Evolutionary conservation across 495 filamentous ascomycete genomes (phyloP).

Genomic region (Trichoderma gamsii): DNA sequence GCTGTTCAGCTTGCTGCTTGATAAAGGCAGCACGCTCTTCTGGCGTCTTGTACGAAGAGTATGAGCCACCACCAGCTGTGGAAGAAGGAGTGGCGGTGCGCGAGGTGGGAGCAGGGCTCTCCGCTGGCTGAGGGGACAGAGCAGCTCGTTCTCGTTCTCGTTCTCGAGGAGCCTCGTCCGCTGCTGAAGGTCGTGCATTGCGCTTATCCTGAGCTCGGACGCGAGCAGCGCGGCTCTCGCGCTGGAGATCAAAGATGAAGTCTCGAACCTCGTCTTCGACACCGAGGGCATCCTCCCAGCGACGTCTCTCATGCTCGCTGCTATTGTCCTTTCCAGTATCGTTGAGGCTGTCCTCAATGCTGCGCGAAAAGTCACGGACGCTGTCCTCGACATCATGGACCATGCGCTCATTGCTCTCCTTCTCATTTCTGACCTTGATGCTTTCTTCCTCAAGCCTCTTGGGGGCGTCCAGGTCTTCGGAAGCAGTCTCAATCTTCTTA

Average conservation of each 20-base stretch:
- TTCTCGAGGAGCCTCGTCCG: conserved; percentile 41
- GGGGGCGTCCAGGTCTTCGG: conserved; percentile 68
- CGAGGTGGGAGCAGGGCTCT: conserved; percentile 36
- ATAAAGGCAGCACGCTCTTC: conserved; percentile 94
- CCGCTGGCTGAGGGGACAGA: conserved; percentile 24
- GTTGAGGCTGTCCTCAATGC: conserved; percentile 80
- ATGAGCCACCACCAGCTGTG: conserved; percentile 47
- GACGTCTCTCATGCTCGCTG: conserved; percentile 78
- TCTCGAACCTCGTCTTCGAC: conserved; percentile 95
- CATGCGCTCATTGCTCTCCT: conserved; percentile 93
- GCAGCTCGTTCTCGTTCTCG: conserved; percentile 25
- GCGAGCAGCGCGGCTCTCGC: conserved; percentile 68
- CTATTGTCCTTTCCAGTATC: conserved; percentile 63
- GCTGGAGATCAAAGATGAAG: conserved; percentile 93
- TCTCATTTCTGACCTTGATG: conserved; percentile 69
- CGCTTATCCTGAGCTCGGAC: conserved; percentile 63
- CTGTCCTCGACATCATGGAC: conserved; percentile 95
- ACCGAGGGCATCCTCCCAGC: conserved; percentile 95
- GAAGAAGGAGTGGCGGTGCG: conserved; percentile 41
- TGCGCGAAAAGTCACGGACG: conserved; percentile 77
- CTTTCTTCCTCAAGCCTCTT: conserved; percentile 84
- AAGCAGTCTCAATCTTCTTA: conserved; percentile 56
- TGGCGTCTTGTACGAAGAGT: conserved; percentile 77
- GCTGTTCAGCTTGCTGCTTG: conserved; percentile 91
- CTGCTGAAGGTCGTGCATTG: conserved; percentile 36